Evolutionary conservation across 768 basidiomycete genomes (phyloP).

Genomic region (Suillus tomentosus): DNA sequence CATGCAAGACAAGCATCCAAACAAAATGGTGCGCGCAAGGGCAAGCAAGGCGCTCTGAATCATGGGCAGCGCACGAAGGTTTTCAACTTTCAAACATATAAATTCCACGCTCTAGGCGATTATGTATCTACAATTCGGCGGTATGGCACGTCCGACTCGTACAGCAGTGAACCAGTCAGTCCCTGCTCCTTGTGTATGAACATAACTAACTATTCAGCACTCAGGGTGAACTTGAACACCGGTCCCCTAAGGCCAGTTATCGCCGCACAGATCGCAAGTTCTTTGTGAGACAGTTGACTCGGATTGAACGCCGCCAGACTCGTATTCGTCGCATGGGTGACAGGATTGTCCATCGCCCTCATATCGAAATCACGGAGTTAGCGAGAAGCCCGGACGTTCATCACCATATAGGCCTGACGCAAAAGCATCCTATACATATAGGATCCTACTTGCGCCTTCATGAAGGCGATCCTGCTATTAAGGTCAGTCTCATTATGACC

Average conservation of each 20-base stretch:
- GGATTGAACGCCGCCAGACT: conserved; percentile 8
- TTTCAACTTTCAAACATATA: conserved; percentile 28
- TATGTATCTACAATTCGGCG: conserved; percentile 18
- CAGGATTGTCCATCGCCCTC: neutral
- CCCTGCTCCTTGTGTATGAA: conserved; percentile 7
- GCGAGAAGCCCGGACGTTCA: neutral
- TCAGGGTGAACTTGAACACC: conserved; percentile 19
- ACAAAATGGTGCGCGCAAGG: neutral
- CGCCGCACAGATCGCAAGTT: neutral
- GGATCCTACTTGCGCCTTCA: neutral
- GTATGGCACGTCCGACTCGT: conserved; percentile 38
- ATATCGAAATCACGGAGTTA: neutral
- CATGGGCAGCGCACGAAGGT: no score
- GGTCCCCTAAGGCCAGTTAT: conserved; percentile 4
- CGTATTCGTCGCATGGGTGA: neutral
- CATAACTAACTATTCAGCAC: neutral
- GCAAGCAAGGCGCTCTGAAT: no score
- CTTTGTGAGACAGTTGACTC: neutral
- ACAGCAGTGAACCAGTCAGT: conserved; percentile 29
- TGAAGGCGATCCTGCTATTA: neutral
- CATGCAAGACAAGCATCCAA: conserved; percentile 6
- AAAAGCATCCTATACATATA: conserved; percentile 22
- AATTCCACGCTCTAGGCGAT: conserved; percentile 27
- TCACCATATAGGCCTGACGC: conserved; percentile 8
- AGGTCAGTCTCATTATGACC: neutral